Percentiles rank a stretch among this genome's conserved stretches.
These are phyloP conservation scores for Mycosphaerella arachidis DNA, from an alignment of 2,329 filamentous ascomycete species.

Conservation along the genomic window DNA sequence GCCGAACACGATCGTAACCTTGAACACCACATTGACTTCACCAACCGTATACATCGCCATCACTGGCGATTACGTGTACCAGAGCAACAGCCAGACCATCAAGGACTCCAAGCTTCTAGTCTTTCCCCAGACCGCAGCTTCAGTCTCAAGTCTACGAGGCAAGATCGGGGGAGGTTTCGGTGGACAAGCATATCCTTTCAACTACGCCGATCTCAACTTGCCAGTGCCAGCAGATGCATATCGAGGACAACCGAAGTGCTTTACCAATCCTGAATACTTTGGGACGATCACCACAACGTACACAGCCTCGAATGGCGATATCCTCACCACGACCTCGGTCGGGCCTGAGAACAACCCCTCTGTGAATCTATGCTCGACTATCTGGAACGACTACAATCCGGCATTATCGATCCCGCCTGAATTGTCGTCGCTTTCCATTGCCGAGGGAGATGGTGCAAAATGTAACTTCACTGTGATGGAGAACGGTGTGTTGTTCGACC, in stretches of 20 bases:
- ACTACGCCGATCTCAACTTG: slow-evolving; percentile 21
- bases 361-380: slow-evolving; percentile 21
- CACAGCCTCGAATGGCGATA: slow-evolving; percentile 3
- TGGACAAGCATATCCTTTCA: slow-evolving; percentile 7
- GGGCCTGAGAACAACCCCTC: slow-evolving; percentile 1
- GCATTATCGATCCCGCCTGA: slow-evolving; percentile 16
- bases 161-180: slow-evolving; percentile 11
- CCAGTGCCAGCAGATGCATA: slow-evolving; percentile 20
- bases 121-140: slow-evolving; percentile 13
- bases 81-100: slow-evolving; percentile 4
- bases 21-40: slow-evolving; percentile 19
- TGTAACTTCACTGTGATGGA: neutral
- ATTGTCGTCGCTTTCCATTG: neutral
- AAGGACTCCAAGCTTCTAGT: slow-evolving; percentile 10
- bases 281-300: neutral
- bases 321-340: neutral
- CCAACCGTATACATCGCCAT: slow-evolving; percentile 24
- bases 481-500: slow-evolving; percentile 21
- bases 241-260: slow-evolving; percentile 21
- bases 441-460: neutral
- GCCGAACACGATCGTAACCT: slow-evolving; percentile 17
- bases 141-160: slow-evolving; percentile 18
- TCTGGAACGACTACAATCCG: slow-evolving; percentile 22
- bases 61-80: slow-evolving; percentile 14
- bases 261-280: neutral